Percentiles rank a stretch among this genome's conserved stretches.
phyloP scores from a whole-genome alignment of 352 stramenopile species.

The Phytophthora syringae region DNA sequence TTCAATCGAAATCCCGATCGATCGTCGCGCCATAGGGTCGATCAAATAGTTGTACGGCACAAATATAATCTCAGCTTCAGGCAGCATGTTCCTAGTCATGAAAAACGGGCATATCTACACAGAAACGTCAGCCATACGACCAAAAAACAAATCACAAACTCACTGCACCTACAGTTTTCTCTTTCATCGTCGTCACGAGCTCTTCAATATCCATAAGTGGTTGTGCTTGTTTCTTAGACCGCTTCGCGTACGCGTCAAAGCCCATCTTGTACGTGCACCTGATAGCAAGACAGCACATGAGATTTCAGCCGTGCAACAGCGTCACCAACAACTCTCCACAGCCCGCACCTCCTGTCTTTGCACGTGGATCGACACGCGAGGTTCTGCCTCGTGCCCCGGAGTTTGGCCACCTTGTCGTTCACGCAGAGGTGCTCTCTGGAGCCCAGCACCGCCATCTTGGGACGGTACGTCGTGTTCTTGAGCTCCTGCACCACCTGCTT shows the following conservation, averaged over 20 bases:
- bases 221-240: slow-evolving; percentile 54
- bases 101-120: slow-evolving; percentile 98
- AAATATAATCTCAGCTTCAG: slow-evolving; percentile 96
- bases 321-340: not conserved
- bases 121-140: slow-evolving; percentile 34
- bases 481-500: slow-evolving; percentile 97
- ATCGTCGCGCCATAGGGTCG: slow-evolving; percentile 90
- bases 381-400: slow-evolving; percentile 89
- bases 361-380: slow-evolving; percentile 87
- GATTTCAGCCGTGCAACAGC: not conserved
- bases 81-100: slow-evolving; percentile 90
- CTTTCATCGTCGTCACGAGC: slow-evolving; percentile 89
- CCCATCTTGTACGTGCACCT: slow-evolving; percentile 84
- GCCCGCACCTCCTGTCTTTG: slow-evolving; percentile 84
- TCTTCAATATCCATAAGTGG: slow-evolving; percentile 99
- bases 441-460: slow-evolving; percentile 90
- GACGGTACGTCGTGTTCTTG: slow-evolving; percentile 95
- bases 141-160: not conserved
- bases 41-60: slow-evolving; percentile 99
- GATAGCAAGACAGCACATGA: not conserved
- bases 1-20: slow-evolving; percentile 95
- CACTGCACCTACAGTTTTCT: slow-evolving; percentile 65
- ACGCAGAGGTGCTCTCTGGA: slow-evolving; percentile 98
- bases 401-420: slow-evolving; percentile 92
- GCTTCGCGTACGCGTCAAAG: slow-evolving; percentile 69